These are phyloP conservation scores for Alternaria sp. DNA, from an alignment of 2,329 filamentous ascomycete genomes.

Conservation along the genomic window DNA sequence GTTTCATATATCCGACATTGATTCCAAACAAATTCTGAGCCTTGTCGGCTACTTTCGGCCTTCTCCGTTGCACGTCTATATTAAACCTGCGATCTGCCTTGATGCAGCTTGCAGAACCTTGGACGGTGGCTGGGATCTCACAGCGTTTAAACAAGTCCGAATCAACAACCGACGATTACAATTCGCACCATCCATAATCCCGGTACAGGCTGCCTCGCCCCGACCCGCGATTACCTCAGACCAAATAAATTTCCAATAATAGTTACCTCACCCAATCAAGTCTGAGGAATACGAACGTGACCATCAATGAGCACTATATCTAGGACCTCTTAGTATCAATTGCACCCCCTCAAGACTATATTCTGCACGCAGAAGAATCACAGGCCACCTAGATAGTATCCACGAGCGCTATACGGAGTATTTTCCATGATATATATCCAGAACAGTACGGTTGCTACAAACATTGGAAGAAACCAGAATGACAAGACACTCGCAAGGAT, in stretches of 20 bases:
- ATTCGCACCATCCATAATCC: background rate
- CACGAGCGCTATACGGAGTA: too few species aligned
- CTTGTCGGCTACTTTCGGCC: background rate
- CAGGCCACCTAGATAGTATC: background rate
- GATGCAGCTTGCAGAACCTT: too few species aligned
- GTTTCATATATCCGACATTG: background rate
- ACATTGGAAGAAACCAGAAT: background rate
- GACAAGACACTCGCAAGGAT: too few species aligned
- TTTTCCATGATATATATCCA: background rate
- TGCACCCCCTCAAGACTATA: too few species aligned
- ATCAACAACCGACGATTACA: background rate
- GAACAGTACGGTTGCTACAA: background rate
- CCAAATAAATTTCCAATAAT: conserved; percentile 7
- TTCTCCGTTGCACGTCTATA: too few species aligned
- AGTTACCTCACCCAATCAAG: background rate
- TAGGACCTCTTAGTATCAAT: too few species aligned
- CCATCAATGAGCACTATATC: too few species aligned
- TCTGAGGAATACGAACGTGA: background rate
- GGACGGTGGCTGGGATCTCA: background rate
- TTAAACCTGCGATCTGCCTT: too few species aligned
- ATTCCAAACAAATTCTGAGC: background rate
- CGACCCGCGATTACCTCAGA: conserved; percentile 14
- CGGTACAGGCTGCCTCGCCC: conserved; percentile 12
- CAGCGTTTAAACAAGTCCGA: background rate
- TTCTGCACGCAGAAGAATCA: background rate